Base-by-base conservation (phyloP, 208 protist genomes). In the Paratrypanosoma confusum region DNA sequence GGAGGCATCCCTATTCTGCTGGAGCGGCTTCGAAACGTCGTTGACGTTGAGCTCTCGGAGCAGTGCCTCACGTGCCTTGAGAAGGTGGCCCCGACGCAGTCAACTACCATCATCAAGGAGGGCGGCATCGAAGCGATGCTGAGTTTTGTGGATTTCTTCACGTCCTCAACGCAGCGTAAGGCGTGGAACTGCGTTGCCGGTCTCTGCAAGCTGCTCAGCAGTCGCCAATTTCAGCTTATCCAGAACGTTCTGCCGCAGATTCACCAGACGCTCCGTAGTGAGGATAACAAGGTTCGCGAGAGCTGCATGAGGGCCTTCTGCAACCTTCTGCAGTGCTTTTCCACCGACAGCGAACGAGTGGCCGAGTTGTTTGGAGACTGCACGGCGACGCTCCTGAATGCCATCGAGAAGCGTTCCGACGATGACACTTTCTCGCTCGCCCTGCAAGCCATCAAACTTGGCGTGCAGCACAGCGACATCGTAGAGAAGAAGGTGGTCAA, bases 21-120 rank as follows among this genome's bases (percentile, higher is more conserved):
- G 22, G 43, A 52, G 26, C 85, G 89, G 35, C 55, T 98, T 3
- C 64, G 79, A 13, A 73, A 50, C 10, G 91, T 97, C 38, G 71
- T 91, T 42, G 93, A 95, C 55, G 90, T 98, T 48, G 95, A 98
- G 62, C 50, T 97, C 8, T 88, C 93, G 22, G 92, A 98, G 58
- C 83, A 96, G 71, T 85, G 81, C 46, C 49, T 96, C 11, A 81
- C 61, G 22, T 91, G 82, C 56, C 16, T 98, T 11, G 85, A 96
- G 31, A 91, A 96, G 50, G 50, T 98, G 14, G 63, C 56, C 5
- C 3, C 41, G 18, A 76, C 79, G 24, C 66, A 82, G 24, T 51
- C 32, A 21, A 7, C 22, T 3, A 55, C 64, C 14, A 37, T 91
- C 7, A 50, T 97, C 13, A 39, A 67, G 31, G 74, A 50, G 17